Evolutionary conservation across 352 stramenopile genomes (phyloP).

Genomic region (Globisporangium apiculatum): DNA sequence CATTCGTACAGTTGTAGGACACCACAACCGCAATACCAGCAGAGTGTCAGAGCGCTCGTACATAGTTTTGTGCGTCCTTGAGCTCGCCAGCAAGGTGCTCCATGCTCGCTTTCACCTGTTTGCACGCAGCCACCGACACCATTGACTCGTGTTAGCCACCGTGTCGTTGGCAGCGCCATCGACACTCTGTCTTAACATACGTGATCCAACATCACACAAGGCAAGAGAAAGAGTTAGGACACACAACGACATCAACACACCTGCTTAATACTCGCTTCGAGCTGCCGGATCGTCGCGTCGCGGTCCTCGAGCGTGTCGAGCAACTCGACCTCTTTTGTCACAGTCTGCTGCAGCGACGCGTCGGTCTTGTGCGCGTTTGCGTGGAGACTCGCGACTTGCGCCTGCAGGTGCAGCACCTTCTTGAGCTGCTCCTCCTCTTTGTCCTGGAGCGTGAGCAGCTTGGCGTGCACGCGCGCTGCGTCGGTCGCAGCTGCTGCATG

Average conservation of each 20-base stretch:
- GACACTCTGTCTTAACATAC: background rate
- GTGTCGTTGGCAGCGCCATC: too few relatives aligned
- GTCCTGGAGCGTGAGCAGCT: conserved; percentile 12
- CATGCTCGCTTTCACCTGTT: conserved; percentile 26
- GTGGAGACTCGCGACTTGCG: conserved; percentile 22
- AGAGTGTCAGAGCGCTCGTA: conserved; percentile 9
- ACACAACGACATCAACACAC: background rate
- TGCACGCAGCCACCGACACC: too few relatives aligned
- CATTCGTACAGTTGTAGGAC: too few relatives aligned
- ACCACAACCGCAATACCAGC: background rate
- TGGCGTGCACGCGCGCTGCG: conserved; percentile 4
- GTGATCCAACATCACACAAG: too few relatives aligned
- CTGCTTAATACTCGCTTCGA: conserved; percentile 23
- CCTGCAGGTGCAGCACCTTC: conserved; percentile 23
- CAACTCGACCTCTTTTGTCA: conserved; percentile 23
- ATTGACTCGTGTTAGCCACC: too few relatives aligned
- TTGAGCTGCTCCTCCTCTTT: conserved; percentile 22
- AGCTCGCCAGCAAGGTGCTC: conserved; percentile 41
- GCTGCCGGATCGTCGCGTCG: conserved; percentile 16
- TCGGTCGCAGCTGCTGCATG: conserved; percentile 2
- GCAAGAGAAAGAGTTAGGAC: background rate
- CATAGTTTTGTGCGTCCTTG: conserved; percentile 44
- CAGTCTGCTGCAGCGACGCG: conserved; percentile 18
- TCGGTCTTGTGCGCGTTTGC: conserved; percentile 12
- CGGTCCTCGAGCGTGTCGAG: conserved; percentile 17